Conservation (phyloP, 371 early-diverging fungal species). For the Mucor circinelloides region DNA sequence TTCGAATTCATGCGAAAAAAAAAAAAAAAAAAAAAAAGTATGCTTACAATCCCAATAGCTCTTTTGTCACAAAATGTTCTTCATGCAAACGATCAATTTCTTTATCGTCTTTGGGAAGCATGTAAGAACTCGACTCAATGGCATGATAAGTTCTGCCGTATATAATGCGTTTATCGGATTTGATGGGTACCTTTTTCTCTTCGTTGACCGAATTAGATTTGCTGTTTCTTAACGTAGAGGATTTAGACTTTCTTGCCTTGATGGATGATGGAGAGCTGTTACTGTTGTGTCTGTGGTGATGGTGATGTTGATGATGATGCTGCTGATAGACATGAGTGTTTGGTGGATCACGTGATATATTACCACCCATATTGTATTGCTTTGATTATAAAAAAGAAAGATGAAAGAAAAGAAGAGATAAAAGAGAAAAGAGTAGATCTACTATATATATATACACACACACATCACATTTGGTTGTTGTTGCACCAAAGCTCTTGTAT, state of each 20-base stretch:
- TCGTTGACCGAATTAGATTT: not conserved
- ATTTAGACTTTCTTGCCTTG: not conserved
- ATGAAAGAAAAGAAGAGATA: conserved; percentile 6
- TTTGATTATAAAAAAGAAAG: not conserved
- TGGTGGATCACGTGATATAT: conserved; percentile 12
- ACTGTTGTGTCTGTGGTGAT: not conserved
- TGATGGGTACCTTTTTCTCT: not conserved
- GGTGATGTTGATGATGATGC: not conserved
- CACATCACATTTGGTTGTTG: not conserved
- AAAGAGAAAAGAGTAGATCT: conserved; percentile 1
- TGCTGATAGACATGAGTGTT: not conserved
- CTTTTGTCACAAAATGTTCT: conserved; percentile 44
- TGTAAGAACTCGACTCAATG: conserved; percentile 32
- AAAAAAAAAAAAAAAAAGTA: not conserved
- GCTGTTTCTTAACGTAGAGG: not conserved
- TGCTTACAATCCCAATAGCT: conserved; percentile 43
- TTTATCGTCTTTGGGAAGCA: conserved; percentile 43
- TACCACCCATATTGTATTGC: conserved; percentile 15
- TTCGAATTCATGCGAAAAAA: not conserved
- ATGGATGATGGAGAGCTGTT: not conserved
- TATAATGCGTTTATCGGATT: conserved; percentile 17
- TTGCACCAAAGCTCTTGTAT: not conserved
- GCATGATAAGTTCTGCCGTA: conserved; percentile 39
- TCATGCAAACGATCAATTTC: conserved; percentile 48
- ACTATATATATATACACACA: not conserved